These are phyloP conservation scores for Aureobasidium sp. DNA, from an alignment of 2,329 filamentous ascomycete genomes.

Conservation along the genomic window DNA sequence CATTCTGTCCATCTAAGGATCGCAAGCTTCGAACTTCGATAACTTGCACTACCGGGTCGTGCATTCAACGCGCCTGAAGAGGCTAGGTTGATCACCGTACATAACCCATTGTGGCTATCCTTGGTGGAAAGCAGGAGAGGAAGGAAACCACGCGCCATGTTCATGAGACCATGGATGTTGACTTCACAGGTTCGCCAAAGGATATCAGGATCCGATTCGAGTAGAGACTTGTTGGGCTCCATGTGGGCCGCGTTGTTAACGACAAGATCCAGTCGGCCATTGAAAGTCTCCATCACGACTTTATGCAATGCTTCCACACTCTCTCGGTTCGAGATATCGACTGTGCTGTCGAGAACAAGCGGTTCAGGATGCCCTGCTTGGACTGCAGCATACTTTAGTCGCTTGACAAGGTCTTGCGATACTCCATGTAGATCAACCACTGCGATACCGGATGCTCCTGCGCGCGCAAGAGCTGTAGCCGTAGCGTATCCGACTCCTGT, in stretches of 20 bases:
- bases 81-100: conserved; percentile 47
- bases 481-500: conserved; percentile 51
- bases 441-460: conserved; percentile 58
- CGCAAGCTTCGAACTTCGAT: conserved; percentile 54
- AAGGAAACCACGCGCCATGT: conserved; percentile 49
- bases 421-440: conserved; percentile 60
- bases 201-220: conserved; percentile 37
- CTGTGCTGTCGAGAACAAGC: conserved; percentile 45
- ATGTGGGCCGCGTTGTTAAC: conserved; percentile 54
- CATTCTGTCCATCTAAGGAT: conserved; percentile 52
- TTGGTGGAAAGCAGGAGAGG: conserved; percentile 45
- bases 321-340: conserved; percentile 48
- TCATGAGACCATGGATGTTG: conserved; percentile 53
- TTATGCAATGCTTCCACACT: conserved; percentile 42
- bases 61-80: conserved; percentile 45
- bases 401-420: conserved; percentile 37
- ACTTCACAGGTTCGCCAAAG: conserved; percentile 57
- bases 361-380: conserved; percentile 41
- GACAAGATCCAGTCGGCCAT: conserved; percentile 50
- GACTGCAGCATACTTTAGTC: conserved; percentile 42
- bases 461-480: conserved; percentile 62
- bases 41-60: conserved; percentile 43
- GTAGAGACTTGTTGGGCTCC: conserved; percentile 32
- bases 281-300: conserved; percentile 35
- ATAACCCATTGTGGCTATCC: conserved; percentile 38